Conservation (phyloP, 208 protist species). For the Jaenimonas drosophilae region DNA sequence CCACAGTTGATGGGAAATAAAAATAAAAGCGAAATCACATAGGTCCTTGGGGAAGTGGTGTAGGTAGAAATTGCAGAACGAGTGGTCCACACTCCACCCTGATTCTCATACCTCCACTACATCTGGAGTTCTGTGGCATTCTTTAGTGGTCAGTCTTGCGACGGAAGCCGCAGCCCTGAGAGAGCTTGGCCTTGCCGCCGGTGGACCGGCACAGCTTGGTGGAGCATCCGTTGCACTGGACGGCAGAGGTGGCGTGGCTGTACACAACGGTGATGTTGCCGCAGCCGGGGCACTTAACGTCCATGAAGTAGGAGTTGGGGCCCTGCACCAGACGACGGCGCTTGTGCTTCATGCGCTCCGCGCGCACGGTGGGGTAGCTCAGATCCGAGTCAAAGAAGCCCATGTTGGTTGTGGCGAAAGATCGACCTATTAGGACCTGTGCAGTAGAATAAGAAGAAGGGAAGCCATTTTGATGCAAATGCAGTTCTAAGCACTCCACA, state of each 20-base stretch:
- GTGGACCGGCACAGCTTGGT: constrained; percentile 97
- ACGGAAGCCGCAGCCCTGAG: constrained; percentile 93
- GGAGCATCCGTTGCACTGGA: constrained; percentile 95
- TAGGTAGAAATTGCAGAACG: too few species aligned
- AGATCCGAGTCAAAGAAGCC: constrained; percentile 95
- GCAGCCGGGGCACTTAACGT: constrained; percentile 98
- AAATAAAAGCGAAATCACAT: background rate
- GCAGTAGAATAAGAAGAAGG: too few species aligned
- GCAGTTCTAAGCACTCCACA: background rate
- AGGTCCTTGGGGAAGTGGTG: too few species aligned
- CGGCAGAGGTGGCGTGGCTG: constrained; percentile 96
- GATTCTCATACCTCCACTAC: too few species aligned
- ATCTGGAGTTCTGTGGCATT: too few species aligned
- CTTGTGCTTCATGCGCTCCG: constrained; percentile 97
- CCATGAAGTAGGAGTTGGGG: constrained; percentile 99
- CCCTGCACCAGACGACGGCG: constrained; percentile 98
- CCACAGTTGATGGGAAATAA: background rate
- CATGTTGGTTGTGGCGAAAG: too few species aligned
- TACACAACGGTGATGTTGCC: constrained; percentile 95
- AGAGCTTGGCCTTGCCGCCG: constrained; percentile 96
- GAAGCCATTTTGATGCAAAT: too few species aligned
- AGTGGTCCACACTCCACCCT: too few species aligned
- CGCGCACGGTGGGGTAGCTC: constrained; percentile 92
- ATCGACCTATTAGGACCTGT: too few species aligned
- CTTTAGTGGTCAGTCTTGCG: constrained; percentile 91